Conservation (phyloP, 1,284 basidiomycete genomes). For the Vanrija sp. region DNA sequence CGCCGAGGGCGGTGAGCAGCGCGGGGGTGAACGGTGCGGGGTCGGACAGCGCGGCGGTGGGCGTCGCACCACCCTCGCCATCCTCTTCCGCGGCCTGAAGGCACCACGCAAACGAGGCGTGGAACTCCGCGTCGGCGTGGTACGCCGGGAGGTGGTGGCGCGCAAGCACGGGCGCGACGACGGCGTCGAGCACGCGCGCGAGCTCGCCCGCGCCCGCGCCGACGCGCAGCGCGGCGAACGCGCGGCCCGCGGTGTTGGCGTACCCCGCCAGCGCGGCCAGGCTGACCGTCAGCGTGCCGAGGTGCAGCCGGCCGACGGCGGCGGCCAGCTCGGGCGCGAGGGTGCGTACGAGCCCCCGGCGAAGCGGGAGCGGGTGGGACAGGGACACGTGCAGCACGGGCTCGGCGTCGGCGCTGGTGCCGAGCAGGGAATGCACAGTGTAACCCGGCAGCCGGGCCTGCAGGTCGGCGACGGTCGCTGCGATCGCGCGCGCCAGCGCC, state of each 20-base stretch:
- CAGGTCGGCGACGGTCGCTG: slow-evolving; percentile 12
- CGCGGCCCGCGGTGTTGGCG: slow-evolving; percentile 31
- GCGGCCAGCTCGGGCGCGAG: not conserved
- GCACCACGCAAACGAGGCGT: slow-evolving; percentile 46
- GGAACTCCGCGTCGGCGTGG: slow-evolving; percentile 43
- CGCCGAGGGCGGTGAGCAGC: not conserved
- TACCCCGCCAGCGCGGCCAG: slow-evolving; percentile 28
- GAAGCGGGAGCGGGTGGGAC: slow-evolving; percentile 44
- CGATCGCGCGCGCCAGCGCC: slow-evolving; percentile 14
- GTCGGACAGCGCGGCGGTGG: not conserved
- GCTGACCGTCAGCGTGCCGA: slow-evolving; percentile 19
- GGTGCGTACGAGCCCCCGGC: slow-evolving; percentile 8
- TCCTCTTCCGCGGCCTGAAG: slow-evolving; percentile 5
- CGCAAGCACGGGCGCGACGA: slow-evolving; percentile 32
- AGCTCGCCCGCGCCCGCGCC: slow-evolving; percentile 39
- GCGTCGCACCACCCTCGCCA: not conserved
- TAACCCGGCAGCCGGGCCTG: slow-evolving; percentile 7
- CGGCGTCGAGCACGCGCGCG: slow-evolving; percentile 21
- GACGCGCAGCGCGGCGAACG: slow-evolving; percentile 43
- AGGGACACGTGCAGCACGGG: slow-evolving; percentile 42
- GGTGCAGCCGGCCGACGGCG: not conserved
- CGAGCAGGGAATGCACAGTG: slow-evolving; percentile 23
- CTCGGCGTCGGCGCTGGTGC: not conserved
- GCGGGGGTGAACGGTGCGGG: not conserved
- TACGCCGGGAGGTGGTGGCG: slow-evolving; percentile 38